A percentile compares a stretch with the other conserved stretches of the same genome.
Conservation (phyloP, 164 flowering plant genomes). For the Houttuynia cordata region DNA sequence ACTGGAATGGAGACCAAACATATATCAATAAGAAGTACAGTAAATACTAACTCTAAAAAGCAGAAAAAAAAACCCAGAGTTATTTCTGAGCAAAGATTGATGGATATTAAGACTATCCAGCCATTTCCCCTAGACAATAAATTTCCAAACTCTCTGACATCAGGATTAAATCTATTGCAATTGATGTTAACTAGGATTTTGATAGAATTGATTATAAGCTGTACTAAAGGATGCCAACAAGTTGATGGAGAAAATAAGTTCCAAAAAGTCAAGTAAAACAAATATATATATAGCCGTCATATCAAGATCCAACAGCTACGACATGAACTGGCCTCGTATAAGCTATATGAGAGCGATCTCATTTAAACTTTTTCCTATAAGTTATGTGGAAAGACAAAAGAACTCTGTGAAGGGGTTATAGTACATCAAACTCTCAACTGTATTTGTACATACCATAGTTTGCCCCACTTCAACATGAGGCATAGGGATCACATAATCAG, state of each 20-base stretch:
- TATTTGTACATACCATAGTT: conserved; percentile 33
- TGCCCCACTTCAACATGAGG: conserved; percentile 43
- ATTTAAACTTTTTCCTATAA: too few species aligned
- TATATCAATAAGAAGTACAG: too few species aligned
- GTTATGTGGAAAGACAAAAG: not conserved
- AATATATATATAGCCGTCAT: too few species aligned
- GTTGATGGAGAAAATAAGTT: not conserved
- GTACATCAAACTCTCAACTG: not conserved
- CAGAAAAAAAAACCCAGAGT: not conserved
- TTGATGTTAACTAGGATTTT: not conserved
- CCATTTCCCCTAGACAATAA: not conserved
- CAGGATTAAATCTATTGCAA: not conserved
- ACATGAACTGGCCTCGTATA: too few species aligned
- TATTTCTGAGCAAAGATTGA: not conserved
- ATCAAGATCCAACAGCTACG: too few species aligned
- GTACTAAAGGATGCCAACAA: not conserved
- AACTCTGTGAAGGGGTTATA: not conserved
- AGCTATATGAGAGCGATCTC: too few species aligned
- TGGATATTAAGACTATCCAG: not conserved
- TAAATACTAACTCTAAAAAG: not conserved
- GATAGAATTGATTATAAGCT: not conserved
- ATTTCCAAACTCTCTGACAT: not conserved
- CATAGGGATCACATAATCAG: conserved; percentile 34
- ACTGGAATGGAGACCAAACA: too few species aligned
- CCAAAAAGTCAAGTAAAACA: not conserved